Conservation (phyloP, 2,329 filamentous ascomycete species). For the Pyricularia grisea region DNA sequence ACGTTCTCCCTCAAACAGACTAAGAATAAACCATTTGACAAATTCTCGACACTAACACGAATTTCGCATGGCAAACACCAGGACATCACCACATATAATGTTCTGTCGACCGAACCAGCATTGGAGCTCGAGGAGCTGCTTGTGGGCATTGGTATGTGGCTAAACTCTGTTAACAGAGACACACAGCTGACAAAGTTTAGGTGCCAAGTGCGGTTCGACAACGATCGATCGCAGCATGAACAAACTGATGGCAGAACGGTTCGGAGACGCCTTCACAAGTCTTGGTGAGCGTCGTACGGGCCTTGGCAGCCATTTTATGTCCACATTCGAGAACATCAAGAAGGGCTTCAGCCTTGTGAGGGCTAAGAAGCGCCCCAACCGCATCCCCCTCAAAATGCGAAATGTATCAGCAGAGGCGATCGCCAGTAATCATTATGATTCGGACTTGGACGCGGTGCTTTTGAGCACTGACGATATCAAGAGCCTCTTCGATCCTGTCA, state of each 20-base stretch:
- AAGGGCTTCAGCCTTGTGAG: neutral
- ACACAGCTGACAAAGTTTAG: neutral
- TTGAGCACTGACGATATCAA: conserved; percentile 1
- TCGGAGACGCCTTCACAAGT: neutral
- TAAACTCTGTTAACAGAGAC: neutral
- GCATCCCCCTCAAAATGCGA: neutral
- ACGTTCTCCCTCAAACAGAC: neutral
- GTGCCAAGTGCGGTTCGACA: neutral
- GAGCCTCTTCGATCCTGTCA: neutral
- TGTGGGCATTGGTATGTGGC: neutral
- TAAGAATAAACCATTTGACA: neutral
- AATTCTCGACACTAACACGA: too few relatives aligned
- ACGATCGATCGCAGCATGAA: neutral
- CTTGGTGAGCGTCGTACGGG: neutral
- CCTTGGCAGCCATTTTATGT: neutral
- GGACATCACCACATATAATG: conserved; percentile 1
- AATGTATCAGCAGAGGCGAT: neutral
- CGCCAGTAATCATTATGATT: neutral
- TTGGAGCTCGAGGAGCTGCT: neutral
- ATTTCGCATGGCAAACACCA: neutral
- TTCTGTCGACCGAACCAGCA: neutral
- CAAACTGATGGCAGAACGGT: neutral
- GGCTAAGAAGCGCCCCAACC: conserved; percentile 1
- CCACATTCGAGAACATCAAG: conserved; percentile 1
- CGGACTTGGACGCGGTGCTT: neutral